Evolutionary conservation across 441 rosid genomes (phyloP).

Genomic region (Metrosideros polymorpha): DNA sequence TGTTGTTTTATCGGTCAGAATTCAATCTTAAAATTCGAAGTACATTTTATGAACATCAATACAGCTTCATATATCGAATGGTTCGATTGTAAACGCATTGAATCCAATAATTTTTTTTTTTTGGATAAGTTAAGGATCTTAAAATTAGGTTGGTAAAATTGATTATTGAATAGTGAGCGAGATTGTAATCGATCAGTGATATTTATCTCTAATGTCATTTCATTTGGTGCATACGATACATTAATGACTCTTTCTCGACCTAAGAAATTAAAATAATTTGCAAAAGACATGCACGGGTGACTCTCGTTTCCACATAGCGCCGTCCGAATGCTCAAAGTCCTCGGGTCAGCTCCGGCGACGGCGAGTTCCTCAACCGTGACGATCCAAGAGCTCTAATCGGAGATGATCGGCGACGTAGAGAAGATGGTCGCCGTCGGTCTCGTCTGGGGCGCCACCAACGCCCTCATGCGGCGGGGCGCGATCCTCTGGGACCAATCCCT

Average conservation of each 20-base stretch:
- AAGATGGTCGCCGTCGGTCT: slow-evolving; percentile 83
- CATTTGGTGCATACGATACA: too few relatives aligned
- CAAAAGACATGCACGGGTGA: background rate
- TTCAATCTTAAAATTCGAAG: too few relatives aligned
- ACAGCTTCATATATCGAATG: too few relatives aligned
- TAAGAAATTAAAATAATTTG: background rate
- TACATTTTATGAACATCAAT: too few relatives aligned
- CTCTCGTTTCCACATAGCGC: background rate
- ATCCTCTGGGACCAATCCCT: slow-evolving; percentile 60
- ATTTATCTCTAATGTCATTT: too few relatives aligned
- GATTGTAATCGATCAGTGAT: too few relatives aligned
- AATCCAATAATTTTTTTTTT: too few relatives aligned
- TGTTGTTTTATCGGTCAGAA: too few relatives aligned
- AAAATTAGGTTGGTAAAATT: too few relatives aligned
- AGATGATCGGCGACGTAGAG: slow-evolving; percentile 43
- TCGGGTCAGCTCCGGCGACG: background rate
- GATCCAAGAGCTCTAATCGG: background rate
- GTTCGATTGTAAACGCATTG: too few relatives aligned
- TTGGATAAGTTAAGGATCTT: too few relatives aligned
- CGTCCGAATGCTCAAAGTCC: background rate
- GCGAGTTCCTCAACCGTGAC: background rate
- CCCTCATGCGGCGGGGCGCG: slow-evolving; percentile 78
- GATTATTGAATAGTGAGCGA: too few relatives aligned
- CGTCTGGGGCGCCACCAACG: slow-evolving; percentile 92
- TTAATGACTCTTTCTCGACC: background rate